Conservation (phyloP, 345 rosid species). For the Populus davidiana region DNA sequence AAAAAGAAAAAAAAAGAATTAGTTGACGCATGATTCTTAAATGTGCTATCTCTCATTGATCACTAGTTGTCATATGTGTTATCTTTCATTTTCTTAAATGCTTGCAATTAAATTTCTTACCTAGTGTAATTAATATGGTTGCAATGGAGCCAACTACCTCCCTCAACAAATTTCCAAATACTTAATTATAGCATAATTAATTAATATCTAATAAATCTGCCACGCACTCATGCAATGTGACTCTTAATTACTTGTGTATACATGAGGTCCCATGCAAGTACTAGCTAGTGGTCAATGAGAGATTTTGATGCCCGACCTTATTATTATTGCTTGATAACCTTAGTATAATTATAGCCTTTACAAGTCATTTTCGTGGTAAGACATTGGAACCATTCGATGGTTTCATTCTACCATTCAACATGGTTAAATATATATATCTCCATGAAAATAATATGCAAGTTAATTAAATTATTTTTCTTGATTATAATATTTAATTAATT, state of each 20-base stretch:
- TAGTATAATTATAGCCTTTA: neutral
- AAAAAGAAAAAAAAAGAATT: too few species aligned
- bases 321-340: constrained; percentile 3
- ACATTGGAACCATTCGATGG: constrained; percentile 33
- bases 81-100: neutral
- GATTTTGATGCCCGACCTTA: constrained; percentile 34
- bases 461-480: too few species aligned
- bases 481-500: too few species aligned
- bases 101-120: neutral
- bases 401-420: constrained; percentile 29
- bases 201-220: neutral
- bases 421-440: neutral
- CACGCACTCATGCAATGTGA: neutral
- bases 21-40: too few species aligned
- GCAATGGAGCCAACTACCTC: neutral
- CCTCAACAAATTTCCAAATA: neutral
- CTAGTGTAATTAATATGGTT: neutral
- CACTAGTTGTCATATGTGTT: neutral
- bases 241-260: neutral
- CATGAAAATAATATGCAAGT: neutral
- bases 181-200: neutral
- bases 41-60: too few species aligned
- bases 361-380: constrained; percentile 22
- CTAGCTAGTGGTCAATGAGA: neutral
- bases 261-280: neutral